phyloP scores from a whole-genome alignment of 2,329 filamentous ascomycete genomes.

The Colletotrichum theobromicola region DNA sequence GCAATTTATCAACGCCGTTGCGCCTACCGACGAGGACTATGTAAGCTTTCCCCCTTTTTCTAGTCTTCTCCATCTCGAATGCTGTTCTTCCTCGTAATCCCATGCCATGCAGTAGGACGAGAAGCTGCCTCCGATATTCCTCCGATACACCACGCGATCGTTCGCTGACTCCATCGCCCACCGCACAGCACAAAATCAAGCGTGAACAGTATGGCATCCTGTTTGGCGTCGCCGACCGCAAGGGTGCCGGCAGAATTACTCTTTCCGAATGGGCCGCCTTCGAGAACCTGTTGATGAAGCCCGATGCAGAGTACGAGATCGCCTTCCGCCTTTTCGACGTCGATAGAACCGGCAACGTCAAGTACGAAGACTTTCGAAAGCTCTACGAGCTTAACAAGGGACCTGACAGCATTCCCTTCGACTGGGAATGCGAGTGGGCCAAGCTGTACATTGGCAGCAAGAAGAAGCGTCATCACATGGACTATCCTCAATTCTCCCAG shows the following conservation, averaged over 20 bases:
- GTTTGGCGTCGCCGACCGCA: constrained; percentile 88
- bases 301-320: constrained; percentile 98
- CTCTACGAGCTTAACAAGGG: constrained; percentile 90
- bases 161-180: not conserved
- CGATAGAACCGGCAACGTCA: constrained; percentile 82
- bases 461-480: constrained; percentile 87
- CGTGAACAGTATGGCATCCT: constrained; percentile 94
- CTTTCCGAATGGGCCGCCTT: constrained; percentile 91
- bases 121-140: not conserved
- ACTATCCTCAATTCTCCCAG: constrained; percentile 96
- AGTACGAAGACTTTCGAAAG: constrained; percentile 85
- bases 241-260: constrained; percentile 73
- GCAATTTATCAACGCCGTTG: constrained; percentile 91
- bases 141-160: constrained; percentile 1
- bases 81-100: not conserved
- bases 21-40: constrained; percentile 86
- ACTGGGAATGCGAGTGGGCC: constrained; percentile 98
- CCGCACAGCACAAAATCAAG: constrained; percentile 91
- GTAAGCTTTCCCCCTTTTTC: constrained; percentile 55
- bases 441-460: constrained; percentile 90
- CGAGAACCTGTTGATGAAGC: constrained; percentile 90
- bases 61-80: not conserved
- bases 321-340: constrained; percentile 96
- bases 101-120: not conserved
- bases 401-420: constrained; percentile 85